Evolutionary conservation across 805 yeast genomes (phyloP), one percentile per base, ranked within the genome.

Genomic region (Candida chilensis): DNA sequence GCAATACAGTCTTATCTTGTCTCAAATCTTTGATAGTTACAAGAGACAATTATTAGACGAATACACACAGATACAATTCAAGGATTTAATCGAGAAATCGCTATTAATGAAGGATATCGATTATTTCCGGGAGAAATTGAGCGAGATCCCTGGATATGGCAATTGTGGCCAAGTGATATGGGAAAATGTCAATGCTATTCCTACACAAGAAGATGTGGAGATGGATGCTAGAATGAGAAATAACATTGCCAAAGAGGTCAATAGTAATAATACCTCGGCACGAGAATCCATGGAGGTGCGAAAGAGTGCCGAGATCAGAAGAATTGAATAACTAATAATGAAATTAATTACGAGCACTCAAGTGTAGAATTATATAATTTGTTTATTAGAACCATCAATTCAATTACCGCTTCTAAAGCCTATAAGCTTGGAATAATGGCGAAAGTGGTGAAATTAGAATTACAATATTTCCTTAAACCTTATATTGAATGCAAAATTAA

Each of bases 131-230:
- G 80, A 67, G n/a, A 75, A 74, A 35, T 52, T 78, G 17, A 64
- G 69, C 30, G 75, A 71, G 32, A 45, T 74, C 7, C 67, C 71
- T 5, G 83, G 82, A 0, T 72, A 74, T 36, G 76, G 76, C 0
- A 71, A 71, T 35, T 65, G 77, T 1, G 82, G 80, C 1, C 78
- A 71, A 32, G 70, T 71, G 1, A 60, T 76, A 17, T 73, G 78
- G 76, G 79, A 74, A 37, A 64, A 67, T 33, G 73, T 74, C 6
- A 72, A 74, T 42, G 52, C 67, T 3, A 48, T 73, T 24, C 57
- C 67, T 2, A 69, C 75, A 0, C 59, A 60, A 5, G 77, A 70
- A 35, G 77, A 70, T 33, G 39, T 52, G 2, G 48, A 48, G 32
- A 67, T 69, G 75, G 71, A 64, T 29, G 53, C 53, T 28, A 42